Percentiles rank a stretch among this genome's conserved stretches.
phyloP scores from a whole-genome alignment of 768 basidiomycete genomes.

The Phlebiopsis gigantea region DNA sequence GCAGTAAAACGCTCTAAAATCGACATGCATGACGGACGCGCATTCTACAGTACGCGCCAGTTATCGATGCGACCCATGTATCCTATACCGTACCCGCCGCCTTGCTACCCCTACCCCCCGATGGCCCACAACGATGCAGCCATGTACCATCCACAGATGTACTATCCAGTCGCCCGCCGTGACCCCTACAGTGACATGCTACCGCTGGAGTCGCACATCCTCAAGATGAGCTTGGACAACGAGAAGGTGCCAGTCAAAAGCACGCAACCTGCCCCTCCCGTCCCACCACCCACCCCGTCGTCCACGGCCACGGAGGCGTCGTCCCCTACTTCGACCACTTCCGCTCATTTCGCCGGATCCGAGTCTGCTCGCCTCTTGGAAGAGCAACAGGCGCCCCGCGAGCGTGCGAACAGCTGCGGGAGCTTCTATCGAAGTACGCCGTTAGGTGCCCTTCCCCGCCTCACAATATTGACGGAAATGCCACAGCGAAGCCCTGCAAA shows the following conservation, averaged over 20 bases:
- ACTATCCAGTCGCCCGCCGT: not conserved
- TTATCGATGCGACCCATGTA: not conserved
- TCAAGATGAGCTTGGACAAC: not conserved
- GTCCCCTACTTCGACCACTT: not conserved
- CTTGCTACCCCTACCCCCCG: not conserved
- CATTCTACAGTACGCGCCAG: not conserved
- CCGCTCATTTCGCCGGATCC: not conserved
- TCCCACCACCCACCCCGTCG: slow-evolving; percentile 4
- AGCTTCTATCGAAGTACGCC: slow-evolving; percentile 9
- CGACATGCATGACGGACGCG: not conserved
- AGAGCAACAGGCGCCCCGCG: not conserved
- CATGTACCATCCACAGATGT: not conserved
- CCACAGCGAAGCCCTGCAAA: slow-evolving; percentile 6
- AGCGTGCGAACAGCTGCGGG: not conserved
- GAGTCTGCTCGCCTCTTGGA: not conserved
- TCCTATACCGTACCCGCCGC: not conserved
- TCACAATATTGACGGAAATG: not conserved
- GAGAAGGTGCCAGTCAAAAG: not conserved
- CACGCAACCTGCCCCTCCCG: not conserved
- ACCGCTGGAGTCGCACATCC: not conserved
- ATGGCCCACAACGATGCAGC: not conserved
- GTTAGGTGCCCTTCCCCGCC: not conserved
- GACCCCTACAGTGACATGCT: not conserved
- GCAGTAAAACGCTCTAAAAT: slow-evolving; percentile 3
- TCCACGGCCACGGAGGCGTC: not conserved